Conservation (phyloP, 371 early-diverging fungal species). For the Mortierella sp. region DNA sequence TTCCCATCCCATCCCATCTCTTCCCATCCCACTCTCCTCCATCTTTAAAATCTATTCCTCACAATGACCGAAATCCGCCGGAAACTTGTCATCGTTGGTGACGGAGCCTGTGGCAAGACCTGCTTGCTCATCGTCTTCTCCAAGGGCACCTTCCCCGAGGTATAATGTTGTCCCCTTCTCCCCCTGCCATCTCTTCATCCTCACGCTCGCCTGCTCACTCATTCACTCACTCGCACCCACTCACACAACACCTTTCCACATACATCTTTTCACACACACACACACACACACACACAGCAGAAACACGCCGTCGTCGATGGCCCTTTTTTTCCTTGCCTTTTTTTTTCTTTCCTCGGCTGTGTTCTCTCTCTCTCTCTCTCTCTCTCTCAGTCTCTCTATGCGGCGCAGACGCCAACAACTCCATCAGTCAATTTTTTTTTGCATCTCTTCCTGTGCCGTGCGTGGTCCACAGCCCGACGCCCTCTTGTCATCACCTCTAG, state of each 20-base stretch:
- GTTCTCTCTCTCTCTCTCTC: no score
- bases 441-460: no score
- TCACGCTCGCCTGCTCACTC: slow-evolving; percentile 3
- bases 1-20: not conserved
- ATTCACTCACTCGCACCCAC: not conserved
- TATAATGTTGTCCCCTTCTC: slow-evolving; percentile 51
- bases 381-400: not conserved
- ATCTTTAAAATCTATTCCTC: not conserved
- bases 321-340: no score
- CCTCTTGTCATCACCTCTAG: no score
- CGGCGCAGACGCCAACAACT: no score
- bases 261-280: no score
- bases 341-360: no score
- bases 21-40: not conserved
- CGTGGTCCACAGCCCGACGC: no score
- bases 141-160: slow-evolving; percentile 94
- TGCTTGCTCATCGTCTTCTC: slow-evolving; percentile 95
- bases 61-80: slow-evolving; percentile 88
- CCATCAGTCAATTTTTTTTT: no score
- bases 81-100: slow-evolving; percentile 97
- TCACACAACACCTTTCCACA: not conserved
- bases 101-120: slow-evolving; percentile 98
- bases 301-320: no score
- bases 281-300: not conserved
- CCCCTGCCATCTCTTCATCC: not conserved